A percentile compares a stretch with the other conserved stretches of the same genome.
These are phyloP conservation scores for Lachnellula suecica DNA, from an alignment of 2,329 filamentous ascomycete genomes.

Conservation along the genomic window DNA sequence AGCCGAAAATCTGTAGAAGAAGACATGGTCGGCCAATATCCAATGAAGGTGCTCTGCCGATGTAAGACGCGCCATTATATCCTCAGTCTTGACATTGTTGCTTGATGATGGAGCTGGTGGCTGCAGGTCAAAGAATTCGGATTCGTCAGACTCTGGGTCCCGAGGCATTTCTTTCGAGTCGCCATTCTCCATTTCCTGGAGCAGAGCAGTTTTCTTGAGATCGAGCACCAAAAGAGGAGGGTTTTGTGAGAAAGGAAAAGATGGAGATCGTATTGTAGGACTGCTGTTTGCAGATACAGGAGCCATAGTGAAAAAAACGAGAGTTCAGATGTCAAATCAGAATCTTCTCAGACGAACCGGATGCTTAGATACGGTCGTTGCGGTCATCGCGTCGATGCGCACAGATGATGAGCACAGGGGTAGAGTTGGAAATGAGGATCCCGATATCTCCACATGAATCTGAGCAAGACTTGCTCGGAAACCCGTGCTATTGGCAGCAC, in stretches of 20 bases:
- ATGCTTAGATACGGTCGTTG: too few species aligned
- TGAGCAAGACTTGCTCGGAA: too few species aligned
- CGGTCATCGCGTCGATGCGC: too few species aligned
- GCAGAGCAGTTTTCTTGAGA: background rate
- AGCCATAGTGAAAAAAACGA: too few species aligned
- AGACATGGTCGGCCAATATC: slow-evolving; percentile 2
- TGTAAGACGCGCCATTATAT: slow-evolving; percentile 4
- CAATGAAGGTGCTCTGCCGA: slow-evolving; percentile 10
- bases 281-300: background rate
- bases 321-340: too few species aligned
- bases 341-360: too few species aligned
- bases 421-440: too few species aligned
- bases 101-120: slow-evolving; percentile 3
- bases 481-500: too few species aligned
- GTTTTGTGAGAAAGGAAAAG: background rate
- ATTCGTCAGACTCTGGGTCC: background rate
- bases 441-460: too few species aligned
- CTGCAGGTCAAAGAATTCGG: slow-evolving; percentile 9
- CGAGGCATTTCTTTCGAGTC: background rate
- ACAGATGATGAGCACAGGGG: too few species aligned
- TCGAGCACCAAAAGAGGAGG: background rate
- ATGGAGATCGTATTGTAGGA: background rate
- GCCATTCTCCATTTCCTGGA: background rate
- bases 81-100: slow-evolving; percentile 2
- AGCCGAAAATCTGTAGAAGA: slow-evolving; percentile 8